Conservation (phyloP, 208 protist species). For the Trypanosomatidae sp. region DNA sequence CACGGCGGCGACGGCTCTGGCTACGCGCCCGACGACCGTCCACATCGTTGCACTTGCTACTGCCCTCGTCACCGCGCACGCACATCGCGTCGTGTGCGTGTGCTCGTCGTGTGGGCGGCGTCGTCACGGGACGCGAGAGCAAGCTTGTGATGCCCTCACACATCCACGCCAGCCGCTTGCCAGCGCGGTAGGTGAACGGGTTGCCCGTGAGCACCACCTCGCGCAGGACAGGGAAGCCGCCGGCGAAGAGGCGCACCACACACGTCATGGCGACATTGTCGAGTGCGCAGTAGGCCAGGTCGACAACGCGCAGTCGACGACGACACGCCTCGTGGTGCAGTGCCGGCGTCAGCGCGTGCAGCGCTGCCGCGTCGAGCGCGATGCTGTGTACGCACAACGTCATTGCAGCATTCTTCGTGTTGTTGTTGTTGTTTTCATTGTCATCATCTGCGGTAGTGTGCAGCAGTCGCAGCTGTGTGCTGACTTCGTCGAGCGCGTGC, state of each 20-base stretch:
- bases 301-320: constrained; percentile 26
- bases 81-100: too few species aligned
- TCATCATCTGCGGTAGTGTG: too few species aligned
- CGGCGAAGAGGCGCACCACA: constrained; percentile 6
- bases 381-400: too few species aligned
- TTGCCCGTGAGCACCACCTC: constrained; percentile 39
- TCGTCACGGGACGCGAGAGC: not conserved
- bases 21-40: too few species aligned
- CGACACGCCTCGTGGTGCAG: constrained; percentile 10
- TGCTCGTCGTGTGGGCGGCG: not conserved
- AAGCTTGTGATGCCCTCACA: constrained; percentile 14
- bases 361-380: too few species aligned
- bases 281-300: constrained; percentile 32
- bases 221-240: constrained; percentile 18
- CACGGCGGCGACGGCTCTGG: too few species aligned
- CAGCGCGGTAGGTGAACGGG: constrained; percentile 45
- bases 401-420: too few species aligned
- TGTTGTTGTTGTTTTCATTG: too few species aligned
- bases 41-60: too few species aligned
- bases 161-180: constrained; percentile 31
- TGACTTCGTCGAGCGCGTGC: too few species aligned
- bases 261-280: constrained; percentile 15
- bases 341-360: constrained; percentile 17
- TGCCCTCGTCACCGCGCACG: too few species aligned
- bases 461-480: too few species aligned